phyloP scores from a whole-genome alignment of 768 basidiomycete genomes.

The Leccinellum luteum region DNA sequence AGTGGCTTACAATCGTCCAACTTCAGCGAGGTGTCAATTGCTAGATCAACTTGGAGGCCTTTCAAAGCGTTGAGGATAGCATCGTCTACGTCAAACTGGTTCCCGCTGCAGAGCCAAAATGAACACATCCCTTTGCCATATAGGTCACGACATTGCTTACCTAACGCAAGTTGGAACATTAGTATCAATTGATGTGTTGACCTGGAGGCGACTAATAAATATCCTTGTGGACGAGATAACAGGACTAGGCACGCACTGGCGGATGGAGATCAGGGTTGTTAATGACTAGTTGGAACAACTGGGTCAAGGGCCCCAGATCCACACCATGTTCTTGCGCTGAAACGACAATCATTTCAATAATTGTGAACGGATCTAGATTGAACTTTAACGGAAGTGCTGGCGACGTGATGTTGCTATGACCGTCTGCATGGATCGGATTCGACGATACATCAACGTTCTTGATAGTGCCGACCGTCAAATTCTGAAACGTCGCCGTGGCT shows the following conservation, averaged over 20 bases:
- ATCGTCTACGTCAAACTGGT: conserved; percentile 58
- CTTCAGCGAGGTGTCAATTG: conserved; percentile 50
- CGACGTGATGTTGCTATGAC: conserved; percentile 59
- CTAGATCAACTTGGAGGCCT: conserved; percentile 56
- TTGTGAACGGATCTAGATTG: conserved; percentile 60
- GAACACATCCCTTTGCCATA: conserved; percentile 3
- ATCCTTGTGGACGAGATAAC: neutral
- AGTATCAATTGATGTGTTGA: conserved; percentile 54
- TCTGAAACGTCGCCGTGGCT: conserved; percentile 54
- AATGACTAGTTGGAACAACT: conserved; percentile 53
- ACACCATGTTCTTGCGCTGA: conserved; percentile 54
- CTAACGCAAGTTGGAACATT: conserved; percentile 57
- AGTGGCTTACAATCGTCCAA: conserved; percentile 61
- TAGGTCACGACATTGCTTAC: conserved; percentile 25
- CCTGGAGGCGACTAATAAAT: conserved; percentile 31
- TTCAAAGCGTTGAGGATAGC: conserved; percentile 65
- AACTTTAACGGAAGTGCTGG: conserved; percentile 56
- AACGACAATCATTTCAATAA: conserved; percentile 52
- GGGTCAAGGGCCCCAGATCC: conserved; percentile 56
- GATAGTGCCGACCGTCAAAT: conserved; percentile 57
- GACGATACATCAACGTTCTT: conserved; percentile 52
- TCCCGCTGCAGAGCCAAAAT: conserved; percentile 42
- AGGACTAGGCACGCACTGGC: conserved; percentile 36
- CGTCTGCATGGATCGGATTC: conserved; percentile 55
- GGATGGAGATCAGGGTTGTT: conserved; percentile 50